These are phyloP conservation scores for Onygenales sp. DNA, from an alignment of 2,329 filamentous ascomycete genomes.

Conservation along the genomic window DNA sequence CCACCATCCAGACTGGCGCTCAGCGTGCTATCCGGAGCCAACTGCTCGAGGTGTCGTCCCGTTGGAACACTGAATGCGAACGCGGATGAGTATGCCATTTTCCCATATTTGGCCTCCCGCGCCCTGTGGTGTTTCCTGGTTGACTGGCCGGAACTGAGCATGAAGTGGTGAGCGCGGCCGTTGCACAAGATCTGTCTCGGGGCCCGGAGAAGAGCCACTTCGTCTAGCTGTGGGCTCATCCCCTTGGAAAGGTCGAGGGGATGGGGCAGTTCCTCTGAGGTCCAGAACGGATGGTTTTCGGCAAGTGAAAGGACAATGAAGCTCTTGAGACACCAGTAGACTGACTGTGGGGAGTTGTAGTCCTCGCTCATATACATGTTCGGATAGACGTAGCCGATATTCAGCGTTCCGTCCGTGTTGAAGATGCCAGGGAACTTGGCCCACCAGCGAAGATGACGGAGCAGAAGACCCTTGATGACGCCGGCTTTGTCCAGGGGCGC, in stretches of 20 bases:
- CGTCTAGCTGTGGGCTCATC: background rate
- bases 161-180: constrained; percentile 31
- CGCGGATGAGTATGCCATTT: constrained; percentile 41
- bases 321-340: constrained; percentile 47
- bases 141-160: constrained; percentile 34
- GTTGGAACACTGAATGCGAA: constrained; percentile 39
- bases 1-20: constrained; percentile 28
- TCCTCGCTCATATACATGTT: constrained; percentile 50
- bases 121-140: constrained; percentile 31
- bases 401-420: constrained; percentile 40
- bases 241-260: constrained; percentile 15
- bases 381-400: constrained; percentile 37
- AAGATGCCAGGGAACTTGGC: constrained; percentile 36
- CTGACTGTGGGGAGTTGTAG: constrained; percentile 49
- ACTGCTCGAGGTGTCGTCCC: constrained; percentile 28
- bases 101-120: constrained; percentile 37
- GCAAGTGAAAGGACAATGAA: constrained; percentile 35
- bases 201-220: constrained; percentile 11
- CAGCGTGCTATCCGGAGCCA: constrained; percentile 31
- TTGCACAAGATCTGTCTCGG: constrained; percentile 41
- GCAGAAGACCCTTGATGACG: constrained; percentile 39
- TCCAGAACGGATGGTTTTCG: constrained; percentile 38
- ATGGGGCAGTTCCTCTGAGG: constrained; percentile 26
- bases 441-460: constrained; percentile 46
- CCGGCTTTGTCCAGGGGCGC: constrained; percentile 30